Conservation (phyloP, 345 rosid species). For the Eutrema japonicum region DNA sequence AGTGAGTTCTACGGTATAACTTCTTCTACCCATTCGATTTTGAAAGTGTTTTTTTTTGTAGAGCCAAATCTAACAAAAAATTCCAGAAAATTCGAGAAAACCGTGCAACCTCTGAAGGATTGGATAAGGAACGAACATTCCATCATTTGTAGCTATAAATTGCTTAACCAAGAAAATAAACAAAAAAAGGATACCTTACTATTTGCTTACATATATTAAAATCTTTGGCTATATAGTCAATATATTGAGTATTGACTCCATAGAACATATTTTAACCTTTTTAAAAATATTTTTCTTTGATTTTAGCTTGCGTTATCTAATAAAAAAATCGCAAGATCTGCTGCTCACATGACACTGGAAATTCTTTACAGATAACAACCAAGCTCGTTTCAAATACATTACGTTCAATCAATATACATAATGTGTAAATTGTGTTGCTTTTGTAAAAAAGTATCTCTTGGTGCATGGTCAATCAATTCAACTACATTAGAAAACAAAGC, state of each 20-base stretch:
- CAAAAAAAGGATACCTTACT: not conserved
- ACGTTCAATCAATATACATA: conserved; percentile 15
- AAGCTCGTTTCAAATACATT: conserved; percentile 1
- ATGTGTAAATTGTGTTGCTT: not conserved
- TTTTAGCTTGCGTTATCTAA: not conserved
- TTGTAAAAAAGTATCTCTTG: not conserved
- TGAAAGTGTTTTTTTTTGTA: too few relatives aligned
- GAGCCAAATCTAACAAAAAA: too few relatives aligned
- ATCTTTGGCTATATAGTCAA: not conserved
- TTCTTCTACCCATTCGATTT: too few relatives aligned
- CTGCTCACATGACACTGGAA: conserved; percentile 3
- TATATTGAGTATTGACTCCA: too few relatives aligned
- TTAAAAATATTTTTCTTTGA: not conserved
- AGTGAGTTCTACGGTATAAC: too few relatives aligned
- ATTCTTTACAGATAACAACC: conserved; percentile 5
- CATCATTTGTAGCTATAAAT: not conserved
- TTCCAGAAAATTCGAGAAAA: too few relatives aligned
- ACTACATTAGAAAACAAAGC: not conserved
- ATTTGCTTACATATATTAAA: not conserved
- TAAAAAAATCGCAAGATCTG: not conserved
- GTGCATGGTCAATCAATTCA: conserved; percentile 5
- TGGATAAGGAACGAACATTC: conserved; percentile 10
- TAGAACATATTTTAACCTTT: not conserved
- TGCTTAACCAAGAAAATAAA: not conserved
- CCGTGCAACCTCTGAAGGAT: not conserved